A percentile compares a stretch with the other conserved stretches of the same genome.
These are phyloP conservation scores for Tetratostichococcus sp. DNA, from an alignment of 139 green algal genomes.

Conservation along the genomic window DNA sequence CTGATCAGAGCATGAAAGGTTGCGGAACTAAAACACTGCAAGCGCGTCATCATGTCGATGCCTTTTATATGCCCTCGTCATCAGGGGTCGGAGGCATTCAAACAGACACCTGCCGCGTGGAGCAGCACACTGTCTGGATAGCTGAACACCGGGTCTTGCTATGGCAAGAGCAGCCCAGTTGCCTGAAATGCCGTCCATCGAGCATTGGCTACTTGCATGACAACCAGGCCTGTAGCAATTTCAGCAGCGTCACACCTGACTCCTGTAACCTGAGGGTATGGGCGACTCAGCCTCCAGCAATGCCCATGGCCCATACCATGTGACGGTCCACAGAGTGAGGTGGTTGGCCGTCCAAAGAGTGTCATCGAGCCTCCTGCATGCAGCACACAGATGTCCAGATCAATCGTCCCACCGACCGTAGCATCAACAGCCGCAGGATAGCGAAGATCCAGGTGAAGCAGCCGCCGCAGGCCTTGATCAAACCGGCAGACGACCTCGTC, in stretches of 20 bases:
- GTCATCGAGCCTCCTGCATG: too few relatives aligned
- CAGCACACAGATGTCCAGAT: conserved; percentile 33
- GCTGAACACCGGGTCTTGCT: conserved; percentile 4
- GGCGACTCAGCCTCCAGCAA: too few relatives aligned
- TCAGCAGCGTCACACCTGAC: too few relatives aligned
- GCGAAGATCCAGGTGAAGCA: conserved; percentile 43
- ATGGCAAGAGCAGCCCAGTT: conserved; percentile 8
- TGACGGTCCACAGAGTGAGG: too few relatives aligned
- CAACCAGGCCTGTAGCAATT: not conserved
- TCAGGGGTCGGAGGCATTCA: not conserved
- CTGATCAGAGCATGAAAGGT: too few relatives aligned
- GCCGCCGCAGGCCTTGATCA: conserved; percentile 51
- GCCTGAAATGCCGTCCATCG: conserved; percentile 10
- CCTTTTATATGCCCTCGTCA: not conserved
- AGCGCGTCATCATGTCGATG: not conserved
- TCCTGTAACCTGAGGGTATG: too few relatives aligned
- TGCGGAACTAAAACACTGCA: too few relatives aligned
- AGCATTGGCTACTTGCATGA: not conserved
- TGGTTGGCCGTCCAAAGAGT: too few relatives aligned
- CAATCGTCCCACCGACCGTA: conserved; percentile 49
- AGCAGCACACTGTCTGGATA: conserved; percentile 5
- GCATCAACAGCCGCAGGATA: conserved; percentile 41
- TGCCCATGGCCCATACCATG: too few relatives aligned
- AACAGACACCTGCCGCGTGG: not conserved
- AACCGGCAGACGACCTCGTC: conserved; percentile 46